A percentile compares a stretch with the other conserved stretches of the same genome.
These are phyloP conservation scores for Rhododendron vialii DNA, from an alignment of 148 eudicot species.

Conservation along the genomic window DNA sequence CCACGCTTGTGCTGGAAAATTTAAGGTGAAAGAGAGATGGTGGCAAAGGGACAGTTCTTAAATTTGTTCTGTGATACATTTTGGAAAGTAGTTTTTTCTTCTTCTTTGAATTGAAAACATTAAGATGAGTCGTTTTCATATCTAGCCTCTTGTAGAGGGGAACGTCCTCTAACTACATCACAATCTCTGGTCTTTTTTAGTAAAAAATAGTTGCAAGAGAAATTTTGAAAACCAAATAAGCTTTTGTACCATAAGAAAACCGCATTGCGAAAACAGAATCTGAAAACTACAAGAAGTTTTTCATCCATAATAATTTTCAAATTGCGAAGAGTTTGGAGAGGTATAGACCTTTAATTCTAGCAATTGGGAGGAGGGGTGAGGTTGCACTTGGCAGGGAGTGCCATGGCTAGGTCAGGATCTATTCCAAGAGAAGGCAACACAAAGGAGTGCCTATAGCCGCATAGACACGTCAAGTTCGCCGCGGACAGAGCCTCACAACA, in stretches of 20 bases:
- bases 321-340: not conserved
- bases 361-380: slow-evolving; percentile 28
- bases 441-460: slow-evolving; percentile 27
- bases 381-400: slow-evolving; percentile 36
- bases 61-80: not conserved
- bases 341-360: not conserved
- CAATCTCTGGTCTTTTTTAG: not conserved
- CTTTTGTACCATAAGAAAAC: not conserved
- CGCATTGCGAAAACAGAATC: not conserved
- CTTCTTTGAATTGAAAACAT: not conserved
- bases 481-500: slow-evolving; percentile 30
- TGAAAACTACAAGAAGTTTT: not conserved
- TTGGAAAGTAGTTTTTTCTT: not conserved
- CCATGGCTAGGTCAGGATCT: slow-evolving; percentile 40
- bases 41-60: too few relatives aligned
- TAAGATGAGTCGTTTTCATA: not conserved
- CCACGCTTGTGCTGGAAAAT: not conserved
- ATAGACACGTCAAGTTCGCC: slow-evolving; percentile 35
- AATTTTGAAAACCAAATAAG: not conserved
- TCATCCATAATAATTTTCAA: not conserved
- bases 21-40: not conserved
- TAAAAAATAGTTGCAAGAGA: not conserved
- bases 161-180: not conserved
- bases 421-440: slow-evolving; percentile 39
- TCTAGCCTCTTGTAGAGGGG: not conserved